Conservation (phyloP, 805 yeast species). For the Wickerhamia fluorescens region DNA sequence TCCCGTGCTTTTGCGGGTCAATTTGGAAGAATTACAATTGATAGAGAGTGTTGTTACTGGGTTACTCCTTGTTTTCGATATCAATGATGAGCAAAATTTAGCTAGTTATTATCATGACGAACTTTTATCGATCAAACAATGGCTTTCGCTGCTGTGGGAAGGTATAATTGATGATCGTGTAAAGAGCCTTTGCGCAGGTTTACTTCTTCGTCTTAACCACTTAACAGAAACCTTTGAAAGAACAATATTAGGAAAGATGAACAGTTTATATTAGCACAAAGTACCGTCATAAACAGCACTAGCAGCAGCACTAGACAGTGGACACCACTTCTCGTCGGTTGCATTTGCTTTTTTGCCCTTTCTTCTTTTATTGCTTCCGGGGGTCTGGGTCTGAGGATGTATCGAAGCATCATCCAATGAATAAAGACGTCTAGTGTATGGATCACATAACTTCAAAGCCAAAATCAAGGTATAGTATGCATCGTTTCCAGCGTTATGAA, state of each 20-base stretch:
- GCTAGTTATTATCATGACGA: constrained; percentile 15
- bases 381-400: too few species aligned
- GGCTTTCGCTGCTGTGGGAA: constrained; percentile 28
- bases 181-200: constrained; percentile 35
- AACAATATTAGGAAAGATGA: constrained; percentile 23
- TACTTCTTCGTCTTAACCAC: constrained; percentile 22
- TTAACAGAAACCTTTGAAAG: constrained; percentile 20
- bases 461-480: constrained; percentile 53
- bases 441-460: constrained; percentile 45
- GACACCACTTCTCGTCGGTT: too few species aligned
- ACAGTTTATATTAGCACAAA: constrained; percentile 21
- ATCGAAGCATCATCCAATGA: not conserved
- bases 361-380: too few species aligned
- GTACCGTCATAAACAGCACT: constrained; percentile 8
- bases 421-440: not conserved
- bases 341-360: too few species aligned
- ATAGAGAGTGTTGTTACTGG: constrained; percentile 36
- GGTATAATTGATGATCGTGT: constrained; percentile 27
- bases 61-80: constrained; percentile 26
- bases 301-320: constrained; percentile 15
- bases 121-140: constrained; percentile 15
- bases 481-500: constrained; percentile 72
- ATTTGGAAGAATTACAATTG: constrained; percentile 24
- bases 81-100: constrained; percentile 21
- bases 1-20: constrained; percentile 13